Base-by-base conservation (phyloP, 2,329 filamentous ascomycete genomes). In the Hypoxylon sp. region DNA sequence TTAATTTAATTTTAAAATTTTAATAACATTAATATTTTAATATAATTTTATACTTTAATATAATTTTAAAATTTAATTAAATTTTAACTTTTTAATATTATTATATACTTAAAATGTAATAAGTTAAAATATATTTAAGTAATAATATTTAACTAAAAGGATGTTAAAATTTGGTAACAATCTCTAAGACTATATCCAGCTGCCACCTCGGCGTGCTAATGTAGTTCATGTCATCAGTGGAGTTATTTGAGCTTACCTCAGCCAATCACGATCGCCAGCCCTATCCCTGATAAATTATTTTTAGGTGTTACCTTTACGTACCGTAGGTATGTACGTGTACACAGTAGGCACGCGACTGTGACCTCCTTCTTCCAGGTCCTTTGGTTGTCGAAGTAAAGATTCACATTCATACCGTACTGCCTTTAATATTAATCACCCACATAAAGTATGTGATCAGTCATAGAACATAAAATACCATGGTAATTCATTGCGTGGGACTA, bases 211-310 rank as follows among this genome's bases (percentile, higher is more conserved):
- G 19, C 19, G 19, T 3, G 19, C 19, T 22, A 22, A 22, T 22
- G 19, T 22, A 26, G 35, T 26, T 63, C 52, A 55, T 31, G 46
- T 58, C 54, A 47, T 35, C 35, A 54, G 62, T 65, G 67, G 63
- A 35, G 29, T 31, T 17, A n/a, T 42, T 39, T 33, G n/a, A 67
- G 51, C 61, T 62, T 56, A 29, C 47, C n/a, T 10, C 29, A 35
- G 35, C 68, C 68, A 70, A 67, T 68, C 26, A 50, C 8, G 22
- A 53, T 31, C 9, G 19, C 39, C 51, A 60, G 47, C 31, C 39
- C 24, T 59, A 63, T 53, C 68, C 68, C 65, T 44, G 13, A 59
- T 35, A 60, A 61, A 2, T 8, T 70, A 70, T 70, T 70, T 70
- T 65, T 70, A 68, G 64, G 47, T 56, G 11, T 47, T 14, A 52